Base-by-base conservation (phyloP, 129 eudicot genomes). In the Pulicaria dysenterica region DNA sequence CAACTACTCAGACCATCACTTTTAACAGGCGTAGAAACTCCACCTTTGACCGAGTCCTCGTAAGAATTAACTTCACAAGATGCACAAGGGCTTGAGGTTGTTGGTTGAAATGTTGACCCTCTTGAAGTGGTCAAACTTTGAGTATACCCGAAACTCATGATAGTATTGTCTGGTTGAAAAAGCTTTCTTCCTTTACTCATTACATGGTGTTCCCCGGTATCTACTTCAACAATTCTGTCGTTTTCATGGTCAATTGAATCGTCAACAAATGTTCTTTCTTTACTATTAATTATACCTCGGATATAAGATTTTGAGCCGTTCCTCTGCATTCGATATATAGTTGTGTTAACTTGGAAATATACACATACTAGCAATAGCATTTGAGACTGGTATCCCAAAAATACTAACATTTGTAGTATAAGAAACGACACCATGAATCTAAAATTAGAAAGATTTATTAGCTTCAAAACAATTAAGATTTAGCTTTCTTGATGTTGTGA, bases 31-130 rank as follows among this genome's bases (percentile, higher is more conserved):
- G 91, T 89, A 17, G 70, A 79, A 2, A 83, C 79, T 1, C 80
- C 73, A 2, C 72, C 87, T 73, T 65, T 82, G 5, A 69, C 75
- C 5, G 82, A 80, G 57, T 72, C 76, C 3, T 70, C 83, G 5
- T 66, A 58, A n/a, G 91, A 86, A 58, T 79, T 92, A 16, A 80
- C 93, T 84, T 94, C 99, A 42, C 78, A 79, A 5, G 93, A 94
- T 50, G 90, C 82, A 70, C 82, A 87, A 61, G 88, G 86, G 54
- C 91, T 89, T 6, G 82, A 75, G 63, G 19, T 72, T 9, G 90
- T 77, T 66, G 85, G 92, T 54, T 82, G 90, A 41, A 79, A 54
- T 19, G 85, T 86, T 6, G 94, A 89, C 83, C 84, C 96, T 73
- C 86, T 85, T 66, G 91, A 87, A 34, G 89, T 85, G 44, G 87